Evolutionary conservation across 1,284 basidiomycete species (phyloP).

Genomic region (Porogramme epimiltina): DNA sequence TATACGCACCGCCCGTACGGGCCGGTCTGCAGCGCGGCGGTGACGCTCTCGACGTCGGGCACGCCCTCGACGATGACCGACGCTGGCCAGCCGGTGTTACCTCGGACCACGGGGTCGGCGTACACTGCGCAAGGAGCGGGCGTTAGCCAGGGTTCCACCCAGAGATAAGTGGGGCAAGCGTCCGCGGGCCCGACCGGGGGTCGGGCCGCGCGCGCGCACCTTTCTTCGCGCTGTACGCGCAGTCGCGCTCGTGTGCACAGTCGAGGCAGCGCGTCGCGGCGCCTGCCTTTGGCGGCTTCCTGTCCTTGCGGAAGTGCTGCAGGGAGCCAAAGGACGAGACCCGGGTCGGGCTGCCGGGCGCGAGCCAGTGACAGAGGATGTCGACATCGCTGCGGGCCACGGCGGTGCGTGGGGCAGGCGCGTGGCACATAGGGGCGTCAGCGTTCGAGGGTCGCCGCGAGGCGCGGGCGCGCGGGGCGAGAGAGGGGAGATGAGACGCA

Average conservation of each 20-base stretch:
- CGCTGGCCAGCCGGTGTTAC: slow-evolving; percentile 64
- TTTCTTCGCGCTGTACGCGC: slow-evolving; percentile 85
- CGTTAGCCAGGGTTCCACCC: not conserved
- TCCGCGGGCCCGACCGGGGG: not conserved
- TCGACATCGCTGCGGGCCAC: slow-evolving; percentile 76
- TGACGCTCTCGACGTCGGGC: slow-evolving; percentile 79
- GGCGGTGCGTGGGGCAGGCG: not conserved
- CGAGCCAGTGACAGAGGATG: slow-evolving; percentile 77
- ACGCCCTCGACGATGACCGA: slow-evolving; percentile 72
- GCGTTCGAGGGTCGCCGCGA: not conserved
- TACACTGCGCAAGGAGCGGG: slow-evolving; percentile 54
- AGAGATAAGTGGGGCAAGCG: not conserved
- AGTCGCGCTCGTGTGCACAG: slow-evolving; percentile 70
- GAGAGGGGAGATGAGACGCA: slow-evolving; percentile 34
- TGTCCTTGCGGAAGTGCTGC: slow-evolving; percentile 73
- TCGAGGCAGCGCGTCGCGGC: slow-evolving; percentile 70
- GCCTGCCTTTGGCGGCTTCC: slow-evolving; percentile 71
- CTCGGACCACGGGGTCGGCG: slow-evolving; percentile 61
- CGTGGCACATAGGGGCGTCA: not conserved
- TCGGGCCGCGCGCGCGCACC: slow-evolving; percentile 42
- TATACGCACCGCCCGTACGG: slow-evolving; percentile 87
- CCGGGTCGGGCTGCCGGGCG: slow-evolving; percentile 60
- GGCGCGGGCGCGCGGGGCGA: too few species aligned
- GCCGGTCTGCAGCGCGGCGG: slow-evolving; percentile 39
- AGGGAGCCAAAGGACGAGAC: slow-evolving; percentile 86